Evolutionary conservation across 257 asterid genomes (phyloP), one percentile per base, ranked within the genome.

Genomic region (Primulina eburnea): DNA sequence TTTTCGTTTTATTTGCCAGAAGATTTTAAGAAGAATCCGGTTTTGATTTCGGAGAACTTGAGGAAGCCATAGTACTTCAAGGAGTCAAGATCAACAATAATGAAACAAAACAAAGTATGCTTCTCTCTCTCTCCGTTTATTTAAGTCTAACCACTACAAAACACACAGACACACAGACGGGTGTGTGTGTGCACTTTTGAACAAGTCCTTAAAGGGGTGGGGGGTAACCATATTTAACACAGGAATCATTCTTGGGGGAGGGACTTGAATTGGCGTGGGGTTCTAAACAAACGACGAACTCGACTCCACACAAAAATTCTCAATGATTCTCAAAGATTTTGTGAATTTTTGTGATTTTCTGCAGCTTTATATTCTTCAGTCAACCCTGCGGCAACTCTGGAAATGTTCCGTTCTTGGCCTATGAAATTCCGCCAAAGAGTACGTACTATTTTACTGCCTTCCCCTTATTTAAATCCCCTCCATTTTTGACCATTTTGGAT

Each of bases 351-450:
- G 26, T 24, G 26, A 24, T 24, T 24, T 24, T 24, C 26, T 12
- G 53, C 97, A 94, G 97, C 92, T 86, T 86, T 89, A 74, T 88
- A 77, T 85, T 68, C 82, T 52, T 63, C 87, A 71, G 76, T 74
- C 74, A 86, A 83, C 75, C 92, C 96, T 80, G 95, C 96, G 59
- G 90, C 96, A 77, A 89, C 93, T 71, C 95, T 89, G 87, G 95
- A 94, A 63, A 89, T 91, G 92, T 89, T 94, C 91, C 96, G 96
- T 70, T 91, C 97, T 79, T 82, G 95, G 96, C 96, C 99, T 76
- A 78, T 88, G 77, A 91, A 87, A 81, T 85, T 86, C 80, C 91
- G 87, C 65, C 92, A 82, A 47, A 80, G 77, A 69, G 96, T 89
- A 87, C 70, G 50, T 43, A 11, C 53, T 43, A 43, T 61, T 32